Evolutionary conservation across 768 basidiomycete genomes (phyloP).

Genomic region (Naganishia onofrii): DNA sequence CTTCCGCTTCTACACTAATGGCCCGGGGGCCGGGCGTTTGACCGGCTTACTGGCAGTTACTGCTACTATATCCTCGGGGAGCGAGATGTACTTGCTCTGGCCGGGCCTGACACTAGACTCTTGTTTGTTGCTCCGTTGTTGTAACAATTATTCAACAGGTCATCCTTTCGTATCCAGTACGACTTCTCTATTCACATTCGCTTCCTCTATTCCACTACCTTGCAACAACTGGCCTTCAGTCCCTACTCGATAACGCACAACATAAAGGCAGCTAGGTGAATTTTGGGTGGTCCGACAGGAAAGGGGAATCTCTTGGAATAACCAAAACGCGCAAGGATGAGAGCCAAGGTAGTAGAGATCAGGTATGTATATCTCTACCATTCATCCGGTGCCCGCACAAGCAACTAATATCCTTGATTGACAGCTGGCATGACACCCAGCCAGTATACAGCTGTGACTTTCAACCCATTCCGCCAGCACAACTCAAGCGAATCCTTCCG

Average conservation of each 20-base stretch:
- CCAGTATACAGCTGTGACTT: conserved; percentile 88
- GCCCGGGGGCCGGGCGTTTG: too few species aligned
- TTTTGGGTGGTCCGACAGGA: neutral
- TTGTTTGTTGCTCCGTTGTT: neutral
- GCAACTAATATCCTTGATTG: neutral
- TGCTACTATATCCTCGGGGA: too few species aligned
- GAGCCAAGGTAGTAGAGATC: conserved; percentile 51
- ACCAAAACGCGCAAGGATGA: conserved; percentile 35
- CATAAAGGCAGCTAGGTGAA: neutral
- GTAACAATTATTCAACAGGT: neutral
- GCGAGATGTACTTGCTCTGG: too few species aligned
- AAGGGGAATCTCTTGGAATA: neutral
- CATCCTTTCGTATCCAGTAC: neutral
- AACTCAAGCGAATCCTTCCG: conserved; percentile 53
- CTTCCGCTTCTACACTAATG: too few species aligned
- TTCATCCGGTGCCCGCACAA: neutral
- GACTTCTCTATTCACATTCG: neutral
- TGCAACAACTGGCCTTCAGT: neutral
- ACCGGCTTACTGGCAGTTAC: too few species aligned
- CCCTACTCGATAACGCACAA: neutral
- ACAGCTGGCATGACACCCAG: conserved; percentile 52
- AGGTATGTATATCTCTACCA: conserved; percentile 38
- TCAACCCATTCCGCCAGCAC: conserved; percentile 68
- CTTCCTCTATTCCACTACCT: neutral
- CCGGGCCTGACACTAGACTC: too few species aligned